Evolutionary conservation across 2,329 filamentous ascomycete species (phyloP), one percentile per base, ranked within the genome.

Genomic region (Neofusicoccum kwambonambiense): DNA sequence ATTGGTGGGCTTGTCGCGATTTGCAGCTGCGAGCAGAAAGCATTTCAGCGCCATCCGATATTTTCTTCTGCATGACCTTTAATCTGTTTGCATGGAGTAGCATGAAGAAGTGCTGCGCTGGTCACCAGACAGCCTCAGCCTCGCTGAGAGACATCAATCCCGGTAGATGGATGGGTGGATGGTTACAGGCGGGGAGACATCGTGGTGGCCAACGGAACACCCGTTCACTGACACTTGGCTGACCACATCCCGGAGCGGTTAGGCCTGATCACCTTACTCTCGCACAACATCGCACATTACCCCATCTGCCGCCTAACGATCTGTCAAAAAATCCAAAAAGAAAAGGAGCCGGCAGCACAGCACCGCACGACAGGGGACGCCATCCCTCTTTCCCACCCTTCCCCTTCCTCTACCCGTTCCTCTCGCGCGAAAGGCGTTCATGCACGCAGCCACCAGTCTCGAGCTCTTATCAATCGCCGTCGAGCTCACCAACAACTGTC

Each of bases 161-260:
- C 47, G 17, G 34, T 4, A 34, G 12, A 15, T 41, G 35, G 12
- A 35, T 17, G 52, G 15, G 3, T 22, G 5, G 13, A 3, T 9
- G 41, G 41, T 60, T 47, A 60, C 56, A 34, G n/a, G 31, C 11
- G 42, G 56, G 47, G 39, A 47, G 31, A 35, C 42, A 47, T 47
- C 42, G 56, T 45, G 22, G 41, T 15, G 35, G 27, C 56, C 41
- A 35, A 13, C 27, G 56, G 42, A 35, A 47, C 56, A 60, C 56
- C 56, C 56, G 56, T 22, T 19, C 54, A 58, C 41, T 45, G 41
- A 58, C 54, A 45, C 41, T 41, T 44, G 37, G 35, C 51, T 37
- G 11, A 12, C 52, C 52, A 15, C 37, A 31, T 54, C 19, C 19
- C 27, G 27, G 6, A 31, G 35, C 27, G 51, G 17, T n/a, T 15